Evolutionary conservation across 345 rosid genomes (phyloP), one percentile per base, ranked within the genome.

Genomic region (Brassica nigra): DNA sequence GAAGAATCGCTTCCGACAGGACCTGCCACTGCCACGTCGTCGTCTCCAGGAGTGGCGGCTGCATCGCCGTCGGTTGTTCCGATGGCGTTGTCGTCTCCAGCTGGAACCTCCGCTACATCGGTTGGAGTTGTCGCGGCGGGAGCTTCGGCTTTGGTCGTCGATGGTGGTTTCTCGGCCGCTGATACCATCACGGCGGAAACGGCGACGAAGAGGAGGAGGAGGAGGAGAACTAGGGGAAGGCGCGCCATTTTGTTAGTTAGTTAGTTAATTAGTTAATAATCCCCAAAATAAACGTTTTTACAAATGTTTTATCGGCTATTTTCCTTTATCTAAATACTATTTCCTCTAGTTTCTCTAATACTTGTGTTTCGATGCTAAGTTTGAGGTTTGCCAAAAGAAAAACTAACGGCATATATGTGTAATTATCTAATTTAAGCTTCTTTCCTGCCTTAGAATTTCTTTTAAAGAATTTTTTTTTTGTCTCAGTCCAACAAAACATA

Each of bases 11-110:
- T 79, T 15, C 87, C 87, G 0, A 82, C n/a, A 5, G 88, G 84
- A 62, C 84, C 88, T 0, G 88, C 74, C 10, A 82, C 83, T 2
- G 86, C 87, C 34, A 76, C 79, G 4, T 71, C 85, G 7, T 74
- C 83, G 28, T 62, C 81, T 6, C 62, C 83, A 0, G 84, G 77
- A 16, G 81, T 14, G 42, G 27, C 62, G 12, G 18, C 67, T 33
- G 34, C 57, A 33, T 70, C 72, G 4, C 9, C 54, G 0, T 6
- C 73, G 0, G 63, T 69, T 16, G 79, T 71, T 61, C 85, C 82
- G 34, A 76, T 80, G 33, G 63, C 23, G n/a, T 80, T 73, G 39
- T 37, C 47, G 3, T 72, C 77, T 6, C 57, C 57, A 49, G 12
- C 23, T 2, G 83, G 73, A 29, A 15, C 62, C 2, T 52, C 76